A percentile compares a stretch with the other conserved stretches of the same genome.
phyloP scores from a whole-genome alignment of 371 early-diverging fungal species.

The Dichotomocladium elegans region DNA sequence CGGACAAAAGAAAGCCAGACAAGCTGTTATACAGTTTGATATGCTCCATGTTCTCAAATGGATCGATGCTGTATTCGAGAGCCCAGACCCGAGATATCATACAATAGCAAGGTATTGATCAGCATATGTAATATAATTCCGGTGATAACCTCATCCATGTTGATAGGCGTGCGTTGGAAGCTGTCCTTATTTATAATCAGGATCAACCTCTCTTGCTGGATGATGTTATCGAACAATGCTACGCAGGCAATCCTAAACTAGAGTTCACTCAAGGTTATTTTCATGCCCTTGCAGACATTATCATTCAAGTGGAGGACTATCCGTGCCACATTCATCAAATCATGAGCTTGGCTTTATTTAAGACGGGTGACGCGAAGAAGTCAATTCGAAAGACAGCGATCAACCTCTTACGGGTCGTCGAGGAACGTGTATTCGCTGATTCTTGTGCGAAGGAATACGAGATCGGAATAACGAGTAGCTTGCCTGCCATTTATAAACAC shows the following conservation, averaged over 20 bases:
- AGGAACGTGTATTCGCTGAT: conserved; percentile 64
- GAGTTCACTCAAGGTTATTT: conserved; percentile 75
- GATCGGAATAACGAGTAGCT: conserved; percentile 70
- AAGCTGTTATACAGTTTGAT: conserved; percentile 55
- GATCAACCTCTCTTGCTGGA: conserved; percentile 62
- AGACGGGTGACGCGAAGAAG: conserved; percentile 73
- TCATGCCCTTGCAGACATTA: conserved; percentile 66
- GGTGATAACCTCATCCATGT: background rate
- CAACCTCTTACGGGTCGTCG: conserved; percentile 69
- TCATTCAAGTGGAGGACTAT: conserved; percentile 51
- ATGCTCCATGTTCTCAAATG: conserved; percentile 54
- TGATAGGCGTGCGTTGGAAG: conserved; percentile 54
- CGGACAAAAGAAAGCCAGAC: conserved; percentile 58
- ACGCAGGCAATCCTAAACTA: conserved; percentile 60
- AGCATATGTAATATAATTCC: background rate
- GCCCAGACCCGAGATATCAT: conserved; percentile 49
- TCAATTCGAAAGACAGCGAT: conserved; percentile 77
- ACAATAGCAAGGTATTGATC: conserved; percentile 36
- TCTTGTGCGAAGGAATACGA: conserved; percentile 65
- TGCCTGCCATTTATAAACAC: conserved; percentile 81
- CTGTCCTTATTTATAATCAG: conserved; percentile 68
- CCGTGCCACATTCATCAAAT: conserved; percentile 63
- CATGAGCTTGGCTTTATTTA: conserved; percentile 78
- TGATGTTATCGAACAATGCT: conserved; percentile 69
- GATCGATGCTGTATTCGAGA: conserved; percentile 69